A percentile compares a stretch with the other conserved stretches of the same genome.
phyloP scores from a whole-genome alignment of 2,329 filamentous ascomycete genomes.

The Cryphonectria naterciae region DNA sequence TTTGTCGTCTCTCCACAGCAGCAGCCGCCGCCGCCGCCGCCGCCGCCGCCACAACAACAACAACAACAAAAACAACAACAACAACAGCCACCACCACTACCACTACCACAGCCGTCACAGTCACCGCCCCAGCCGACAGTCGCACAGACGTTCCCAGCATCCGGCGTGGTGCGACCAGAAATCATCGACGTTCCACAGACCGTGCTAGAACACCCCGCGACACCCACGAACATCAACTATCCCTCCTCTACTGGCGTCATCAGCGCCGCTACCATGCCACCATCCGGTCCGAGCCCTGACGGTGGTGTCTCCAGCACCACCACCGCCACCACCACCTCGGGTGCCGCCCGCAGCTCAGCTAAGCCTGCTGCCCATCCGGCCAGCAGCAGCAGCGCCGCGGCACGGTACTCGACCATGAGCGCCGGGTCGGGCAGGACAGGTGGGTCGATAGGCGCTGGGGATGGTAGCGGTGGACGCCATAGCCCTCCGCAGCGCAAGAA shows the following conservation, averaged over 20 bases:
- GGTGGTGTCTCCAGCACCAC: conserved; percentile 20
- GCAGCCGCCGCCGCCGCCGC: conserved; percentile 8
- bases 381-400: conserved; percentile 35
- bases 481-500: conserved; percentile 56
- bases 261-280: conserved; percentile 23
- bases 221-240: conserved; percentile 29
- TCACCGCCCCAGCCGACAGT: conserved; percentile 11
- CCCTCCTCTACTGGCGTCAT: neutral
- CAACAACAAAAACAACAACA: too few relatives aligned
- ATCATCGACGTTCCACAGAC: conserved; percentile 30
- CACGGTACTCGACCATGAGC: conserved; percentile 55
- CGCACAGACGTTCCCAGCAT: neutral
- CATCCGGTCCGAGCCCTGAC: conserved; percentile 29
- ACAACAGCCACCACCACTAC: neutral
- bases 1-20: neutral
- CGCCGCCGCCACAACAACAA: too few relatives aligned
- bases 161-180: conserved; percentile 19
- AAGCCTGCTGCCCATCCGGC: conserved; percentile 42
- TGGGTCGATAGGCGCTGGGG: conserved; percentile 23
- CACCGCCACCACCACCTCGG: conserved; percentile 8
- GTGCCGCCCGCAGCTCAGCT: conserved; percentile 30
- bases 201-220: conserved; percentile 31
- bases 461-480: neutral
- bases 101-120: conserved; percentile 6
- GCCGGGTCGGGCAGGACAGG: conserved; percentile 42